Percentiles rank a stretch among this genome's conserved stretches.
Evolutionary conservation across 2,329 filamentous ascomycete species (phyloP).

Genomic region (Ophiostoma tasmaniense): DNA sequence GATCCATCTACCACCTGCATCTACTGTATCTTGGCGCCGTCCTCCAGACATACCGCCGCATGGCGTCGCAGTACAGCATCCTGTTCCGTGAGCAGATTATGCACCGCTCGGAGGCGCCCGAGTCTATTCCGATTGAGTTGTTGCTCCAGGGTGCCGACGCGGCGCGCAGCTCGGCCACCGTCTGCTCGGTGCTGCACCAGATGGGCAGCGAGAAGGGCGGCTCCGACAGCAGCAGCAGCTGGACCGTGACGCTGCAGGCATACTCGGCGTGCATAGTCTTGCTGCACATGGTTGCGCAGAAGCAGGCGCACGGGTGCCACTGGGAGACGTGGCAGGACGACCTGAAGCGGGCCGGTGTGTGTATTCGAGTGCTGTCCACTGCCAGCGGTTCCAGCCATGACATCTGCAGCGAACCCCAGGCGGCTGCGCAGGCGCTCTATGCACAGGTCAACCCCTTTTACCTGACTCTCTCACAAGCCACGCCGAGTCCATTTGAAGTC

Average conservation of each 20-base stretch:
- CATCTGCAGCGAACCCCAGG: not conserved
- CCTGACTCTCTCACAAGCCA: constrained; percentile 9
- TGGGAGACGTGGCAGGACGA: constrained; percentile 24
- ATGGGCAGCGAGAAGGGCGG: constrained; percentile 22
- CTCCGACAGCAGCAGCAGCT: constrained; percentile 24
- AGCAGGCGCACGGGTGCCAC: constrained; percentile 25
- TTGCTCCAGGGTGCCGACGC: constrained; percentile 24
- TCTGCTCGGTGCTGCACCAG: constrained; percentile 22
- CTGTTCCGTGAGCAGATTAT: not conserved
- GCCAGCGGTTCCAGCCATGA: constrained; percentile 14
- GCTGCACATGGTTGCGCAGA: constrained; percentile 27
- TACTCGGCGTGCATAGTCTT: constrained; percentile 27
- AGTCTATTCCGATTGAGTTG: constrained; percentile 9
- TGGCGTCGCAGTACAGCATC: constrained; percentile 24
- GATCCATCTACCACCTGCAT: constrained; percentile 27
- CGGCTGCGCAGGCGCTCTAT: constrained; percentile 15
- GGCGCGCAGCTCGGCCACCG: constrained; percentile 23
- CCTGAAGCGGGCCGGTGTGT: constrained; percentile 23
- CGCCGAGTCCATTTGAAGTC: not conserved
- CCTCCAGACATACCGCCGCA: constrained; percentile 28
- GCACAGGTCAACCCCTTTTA: constrained; percentile 13
- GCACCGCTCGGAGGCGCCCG: constrained; percentile 3
- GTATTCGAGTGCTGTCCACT: constrained; percentile 21
- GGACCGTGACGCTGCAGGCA: constrained; percentile 28
- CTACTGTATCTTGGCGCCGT: constrained; percentile 28